These are phyloP conservation scores for Gastrodia elata DNA, from an alignment of 106 monocot genomes.

Conservation along the genomic window DNA sequence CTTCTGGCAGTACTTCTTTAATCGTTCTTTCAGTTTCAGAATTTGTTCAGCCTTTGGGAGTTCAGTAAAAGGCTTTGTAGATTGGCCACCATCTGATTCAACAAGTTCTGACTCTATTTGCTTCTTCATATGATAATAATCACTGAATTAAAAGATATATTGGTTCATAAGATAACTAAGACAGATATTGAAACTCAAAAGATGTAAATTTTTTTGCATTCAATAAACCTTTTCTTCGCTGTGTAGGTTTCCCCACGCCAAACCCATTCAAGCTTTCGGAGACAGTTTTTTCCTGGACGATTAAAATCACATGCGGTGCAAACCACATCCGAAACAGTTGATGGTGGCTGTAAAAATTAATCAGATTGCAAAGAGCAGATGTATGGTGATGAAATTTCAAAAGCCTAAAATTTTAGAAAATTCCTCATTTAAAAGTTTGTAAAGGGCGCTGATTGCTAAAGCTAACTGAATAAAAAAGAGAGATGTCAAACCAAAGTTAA, in stretches of 20 bases:
- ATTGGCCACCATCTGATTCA: constrained; percentile 35
- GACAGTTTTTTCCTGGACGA: constrained; percentile 93
- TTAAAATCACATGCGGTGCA: constrained; percentile 99
- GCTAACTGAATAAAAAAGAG: constrained; percentile 1
- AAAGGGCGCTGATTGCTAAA: not conserved
- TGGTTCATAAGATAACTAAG: not conserved
- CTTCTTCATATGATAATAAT: constrained; percentile 86
- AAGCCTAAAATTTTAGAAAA: not conserved
- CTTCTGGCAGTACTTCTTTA: constrained; percentile 94
- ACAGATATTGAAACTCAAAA: not conserved
- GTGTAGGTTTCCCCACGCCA: constrained; percentile 93
- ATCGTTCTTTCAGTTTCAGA: constrained; percentile 73
- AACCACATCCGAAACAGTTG: constrained; percentile 86
- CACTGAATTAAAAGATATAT: constrained; percentile 32
- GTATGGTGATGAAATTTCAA: not conserved
- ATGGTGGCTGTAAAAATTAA: constrained; percentile 61
- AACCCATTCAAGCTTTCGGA: constrained; percentile 96
- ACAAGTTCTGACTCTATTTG: constrained; percentile 85
- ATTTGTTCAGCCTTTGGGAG: constrained; percentile 78
- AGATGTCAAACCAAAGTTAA: not conserved
- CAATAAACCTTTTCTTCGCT: constrained; percentile 72
- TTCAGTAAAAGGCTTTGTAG: constrained; percentile 56
- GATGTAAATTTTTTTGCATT: not conserved
- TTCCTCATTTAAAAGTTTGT: not conserved
- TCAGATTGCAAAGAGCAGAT: not conserved